A percentile compares a stretch with the other conserved stretches of the same genome.
Conservation (phyloP, 2,329 filamentous ascomycete genomes). For the Drechslera avenae region DNA sequence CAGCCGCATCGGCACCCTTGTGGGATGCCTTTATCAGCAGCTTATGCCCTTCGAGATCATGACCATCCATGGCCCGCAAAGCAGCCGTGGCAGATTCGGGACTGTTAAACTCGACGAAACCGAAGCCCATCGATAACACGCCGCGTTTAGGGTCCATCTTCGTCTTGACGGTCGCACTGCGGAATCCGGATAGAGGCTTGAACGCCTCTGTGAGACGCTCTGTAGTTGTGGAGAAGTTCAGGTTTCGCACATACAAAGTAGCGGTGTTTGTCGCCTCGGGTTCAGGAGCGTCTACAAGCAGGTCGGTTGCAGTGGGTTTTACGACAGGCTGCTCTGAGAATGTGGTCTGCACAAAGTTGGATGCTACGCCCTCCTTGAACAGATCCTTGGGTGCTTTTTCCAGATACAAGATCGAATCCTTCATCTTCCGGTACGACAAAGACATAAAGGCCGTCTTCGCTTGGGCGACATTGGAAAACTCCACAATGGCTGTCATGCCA, state of each 20-base stretch:
- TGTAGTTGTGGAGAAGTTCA: slow-evolving; percentile 88
- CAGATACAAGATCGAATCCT: slow-evolving; percentile 87
- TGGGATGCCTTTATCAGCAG: slow-evolving; percentile 86
- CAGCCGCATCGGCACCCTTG: slow-evolving; percentile 83
- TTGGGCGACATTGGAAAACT: slow-evolving; percentile 79
- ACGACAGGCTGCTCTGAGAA: slow-evolving; percentile 24
- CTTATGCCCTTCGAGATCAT: slow-evolving; percentile 84
- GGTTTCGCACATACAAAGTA: slow-evolving; percentile 92
- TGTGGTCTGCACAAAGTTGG: slow-evolving; percentile 43
- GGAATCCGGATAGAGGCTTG: slow-evolving; percentile 80
- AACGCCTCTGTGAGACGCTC: slow-evolving; percentile 78
- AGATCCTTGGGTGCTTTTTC: slow-evolving; percentile 90
- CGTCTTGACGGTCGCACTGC: slow-evolving; percentile 88
- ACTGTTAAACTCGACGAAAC: slow-evolving; percentile 86
- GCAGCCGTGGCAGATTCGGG: slow-evolving; percentile 81
- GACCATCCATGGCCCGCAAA: slow-evolving; percentile 82
- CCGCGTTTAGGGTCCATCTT: slow-evolving; percentile 92
- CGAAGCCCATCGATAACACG: slow-evolving; percentile 90
- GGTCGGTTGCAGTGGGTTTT: slow-evolving; percentile 71
- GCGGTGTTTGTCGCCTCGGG: slow-evolving; percentile 66
- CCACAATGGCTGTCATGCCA: slow-evolving; percentile 91
- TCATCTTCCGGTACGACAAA: slow-evolving; percentile 87
- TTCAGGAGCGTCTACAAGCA: slow-evolving; percentile 64
- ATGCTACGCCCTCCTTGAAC: slow-evolving; percentile 57
- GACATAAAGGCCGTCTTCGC: slow-evolving; percentile 83